These are phyloP conservation scores for Solanum piurae DNA, from an alignment of 257 asterid genomes.

Conservation along the genomic window DNA sequence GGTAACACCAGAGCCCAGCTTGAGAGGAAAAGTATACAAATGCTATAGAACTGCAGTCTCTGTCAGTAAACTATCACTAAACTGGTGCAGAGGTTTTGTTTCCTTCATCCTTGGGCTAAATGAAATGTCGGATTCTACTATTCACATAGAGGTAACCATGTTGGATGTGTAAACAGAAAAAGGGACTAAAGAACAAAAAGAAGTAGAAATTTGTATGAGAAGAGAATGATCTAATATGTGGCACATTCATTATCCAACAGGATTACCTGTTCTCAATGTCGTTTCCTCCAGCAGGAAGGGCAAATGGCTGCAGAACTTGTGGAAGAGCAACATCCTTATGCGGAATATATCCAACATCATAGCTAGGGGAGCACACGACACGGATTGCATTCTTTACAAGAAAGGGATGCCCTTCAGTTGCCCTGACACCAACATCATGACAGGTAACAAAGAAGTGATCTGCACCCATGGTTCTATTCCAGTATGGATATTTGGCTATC, in stretches of 20 bases:
- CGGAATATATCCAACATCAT: constrained; percentile 94
- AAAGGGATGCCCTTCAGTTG: constrained; percentile 91
- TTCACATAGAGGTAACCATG: background rate
- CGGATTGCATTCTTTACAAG: constrained; percentile 96
- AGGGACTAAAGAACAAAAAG: background rate
- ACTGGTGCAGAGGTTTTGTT: background rate
- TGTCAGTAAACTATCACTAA: background rate
- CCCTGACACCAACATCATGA: constrained; percentile 99
- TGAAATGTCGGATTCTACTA: background rate
- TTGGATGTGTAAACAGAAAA: background rate
- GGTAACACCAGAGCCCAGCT: background rate
- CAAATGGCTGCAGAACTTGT: constrained; percentile 95
- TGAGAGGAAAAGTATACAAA: background rate
- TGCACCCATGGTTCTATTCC: constrained; percentile 97
- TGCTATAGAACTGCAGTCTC: background rate
- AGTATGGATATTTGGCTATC: constrained; percentile 68
- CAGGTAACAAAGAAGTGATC: constrained; percentile 98
- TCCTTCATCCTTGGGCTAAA: background rate
- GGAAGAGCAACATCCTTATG: constrained; percentile 99
- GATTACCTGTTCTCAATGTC: constrained; percentile 77
- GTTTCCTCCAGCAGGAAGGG: constrained; percentile 97
- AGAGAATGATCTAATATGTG: background rate
- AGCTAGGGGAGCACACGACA: constrained; percentile 97
- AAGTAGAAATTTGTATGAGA: background rate
- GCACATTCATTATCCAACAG: background rate